phyloP scores from a whole-genome alignment of 192 early-diverging fungal species.

The Anaeromyces robustus region DNA sequence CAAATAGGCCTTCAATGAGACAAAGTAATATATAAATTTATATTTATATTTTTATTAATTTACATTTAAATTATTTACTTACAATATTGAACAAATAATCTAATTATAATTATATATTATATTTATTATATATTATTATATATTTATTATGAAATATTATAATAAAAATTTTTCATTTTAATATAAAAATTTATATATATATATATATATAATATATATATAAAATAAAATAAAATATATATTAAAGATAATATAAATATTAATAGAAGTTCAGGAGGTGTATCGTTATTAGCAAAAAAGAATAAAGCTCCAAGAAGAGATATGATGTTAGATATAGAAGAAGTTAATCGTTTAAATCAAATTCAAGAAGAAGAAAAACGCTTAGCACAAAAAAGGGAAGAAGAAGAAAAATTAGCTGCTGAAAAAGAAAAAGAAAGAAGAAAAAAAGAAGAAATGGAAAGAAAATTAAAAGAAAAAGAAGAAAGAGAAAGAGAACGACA shows the following conservation, averaged over 20 bases:
- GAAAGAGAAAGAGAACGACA: not conserved
- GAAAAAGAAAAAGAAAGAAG: not conserved
- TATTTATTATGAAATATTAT: no score
- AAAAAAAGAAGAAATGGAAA: not conserved
- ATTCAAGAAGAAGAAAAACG: not conserved
- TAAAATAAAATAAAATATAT: no score
- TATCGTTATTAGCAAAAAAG: not conserved
- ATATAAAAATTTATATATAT: no score
- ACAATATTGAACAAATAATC: no score
- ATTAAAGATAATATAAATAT: not conserved
- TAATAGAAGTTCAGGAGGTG: not conserved
- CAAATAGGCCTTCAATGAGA: not conserved
- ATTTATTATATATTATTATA: no score
- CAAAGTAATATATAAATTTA: not conserved
- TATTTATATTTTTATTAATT: no score
- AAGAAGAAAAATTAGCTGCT: not conserved
- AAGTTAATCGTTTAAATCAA: not conserved
- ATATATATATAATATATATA: no score
- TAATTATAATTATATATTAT: no score
- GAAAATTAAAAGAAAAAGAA: not conserved
- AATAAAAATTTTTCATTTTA: no score
- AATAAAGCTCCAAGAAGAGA: not conserved
- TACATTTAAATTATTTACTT: no score
- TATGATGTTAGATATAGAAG: not conserved
- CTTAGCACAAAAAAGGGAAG: not conserved